Conservation (phyloP, 2,329 filamentous ascomycete species). For the Exophiala dermatitidis region DNA sequence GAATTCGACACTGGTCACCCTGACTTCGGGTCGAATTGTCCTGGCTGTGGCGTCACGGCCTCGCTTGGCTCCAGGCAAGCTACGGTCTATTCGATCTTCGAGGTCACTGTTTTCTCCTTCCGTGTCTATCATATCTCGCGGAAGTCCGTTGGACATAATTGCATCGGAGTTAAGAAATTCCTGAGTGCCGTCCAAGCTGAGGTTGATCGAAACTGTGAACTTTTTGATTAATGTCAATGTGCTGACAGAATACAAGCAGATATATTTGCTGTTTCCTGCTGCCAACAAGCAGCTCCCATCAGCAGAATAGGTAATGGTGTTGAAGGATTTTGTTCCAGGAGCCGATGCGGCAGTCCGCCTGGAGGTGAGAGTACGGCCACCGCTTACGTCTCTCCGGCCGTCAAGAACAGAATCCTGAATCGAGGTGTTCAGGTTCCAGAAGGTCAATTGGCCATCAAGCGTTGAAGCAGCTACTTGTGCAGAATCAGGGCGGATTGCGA, state of each 20-base stretch:
- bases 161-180: constrained; percentile 92
- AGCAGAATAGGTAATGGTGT: constrained; percentile 79
- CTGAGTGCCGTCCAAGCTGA: constrained; percentile 92
- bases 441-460: constrained; percentile 85
- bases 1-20: constrained; percentile 78
- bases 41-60: constrained; percentile 73
- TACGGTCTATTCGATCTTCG: constrained; percentile 72
- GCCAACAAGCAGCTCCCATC: constrained; percentile 88
- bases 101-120: constrained; percentile 81
- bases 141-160: constrained; percentile 76
- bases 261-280: constrained; percentile 95
- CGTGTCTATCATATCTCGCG: constrained; percentile 75
- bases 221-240: constrained; percentile 90
- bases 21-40: constrained; percentile 70
- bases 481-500: constrained; percentile 84
- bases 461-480: constrained; percentile 86
- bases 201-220: constrained; percentile 88
- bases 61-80: constrained; percentile 76
- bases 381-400: constrained; percentile 83
- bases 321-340: constrained; percentile 83
- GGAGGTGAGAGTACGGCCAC: constrained; percentile 80
- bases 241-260: constrained; percentile 90
- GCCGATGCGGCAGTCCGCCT: constrained; percentile 86
- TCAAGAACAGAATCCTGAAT: constrained; percentile 81
- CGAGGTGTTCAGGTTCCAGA: constrained; percentile 87